These are phyloP conservation scores for Alternaria brassicicola DNA, from an alignment of 2,329 filamentous ascomycete species.

Conservation along the genomic window DNA sequence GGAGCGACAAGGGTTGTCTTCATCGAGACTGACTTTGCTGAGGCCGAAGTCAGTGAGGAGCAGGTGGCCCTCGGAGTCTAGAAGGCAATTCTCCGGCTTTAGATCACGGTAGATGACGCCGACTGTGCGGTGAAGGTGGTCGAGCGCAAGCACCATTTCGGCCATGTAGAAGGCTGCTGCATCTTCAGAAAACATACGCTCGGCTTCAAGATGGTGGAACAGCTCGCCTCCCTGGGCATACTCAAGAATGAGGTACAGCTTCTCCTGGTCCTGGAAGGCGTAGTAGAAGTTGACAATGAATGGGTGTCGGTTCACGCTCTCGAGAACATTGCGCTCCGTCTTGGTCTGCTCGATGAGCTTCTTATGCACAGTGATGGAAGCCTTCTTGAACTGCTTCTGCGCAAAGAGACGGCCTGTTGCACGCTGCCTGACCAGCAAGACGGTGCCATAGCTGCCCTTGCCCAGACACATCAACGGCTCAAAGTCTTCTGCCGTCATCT, in stretches of 20 bases:
- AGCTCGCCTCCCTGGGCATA: slow-evolving; percentile 97
- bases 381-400: slow-evolving; percentile 99
- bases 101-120: slow-evolving; percentile 96
- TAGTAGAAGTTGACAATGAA: slow-evolving; percentile 99
- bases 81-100: slow-evolving; percentile 95
- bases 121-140: slow-evolving; percentile 88
- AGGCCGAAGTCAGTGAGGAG: slow-evolving; percentile 96
- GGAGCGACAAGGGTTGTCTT: slow-evolving; percentile 76
- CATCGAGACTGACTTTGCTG: slow-evolving; percentile 87
- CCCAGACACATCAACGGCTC: slow-evolving; percentile 89
- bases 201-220: slow-evolving; percentile 90
- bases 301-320: slow-evolving; percentile 93
- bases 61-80: slow-evolving; percentile 89
- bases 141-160: slow-evolving; percentile 92
- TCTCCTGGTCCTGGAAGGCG: slow-evolving; percentile 97
- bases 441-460: slow-evolving; percentile 95
- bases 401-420: slow-evolving; percentile 88
- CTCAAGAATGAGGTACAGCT: slow-evolving; percentile 95
- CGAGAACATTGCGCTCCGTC: slow-evolving; percentile 91
- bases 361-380: slow-evolving; percentile 92
- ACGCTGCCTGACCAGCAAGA: slow-evolving; percentile 88
- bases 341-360: slow-evolving; percentile 96
- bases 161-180: slow-evolving; percentile 97
- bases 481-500: slow-evolving; percentile 93
- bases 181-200: slow-evolving; percentile 93